A percentile compares a stretch with the other conserved stretches of the same genome.
Conservation (phyloP, 2,329 filamentous ascomycete species). For the Ophiostoma angusticollis region DNA sequence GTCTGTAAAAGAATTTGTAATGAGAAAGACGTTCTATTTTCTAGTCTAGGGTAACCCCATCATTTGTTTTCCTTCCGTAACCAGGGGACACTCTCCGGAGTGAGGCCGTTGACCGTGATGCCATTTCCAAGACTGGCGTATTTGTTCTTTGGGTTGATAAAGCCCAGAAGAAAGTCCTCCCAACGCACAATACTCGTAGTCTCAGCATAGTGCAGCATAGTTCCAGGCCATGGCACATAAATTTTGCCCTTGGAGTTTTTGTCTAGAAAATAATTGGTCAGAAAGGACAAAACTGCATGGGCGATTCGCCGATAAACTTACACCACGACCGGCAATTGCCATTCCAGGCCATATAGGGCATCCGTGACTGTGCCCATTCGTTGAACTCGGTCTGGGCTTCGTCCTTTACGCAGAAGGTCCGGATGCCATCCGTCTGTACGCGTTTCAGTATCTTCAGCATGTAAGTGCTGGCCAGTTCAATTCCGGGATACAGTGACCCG, state of each 20-base stretch:
- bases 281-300: too few species aligned
- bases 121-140: constrained; percentile 1
- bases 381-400: constrained; percentile 14
- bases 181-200: background rate
- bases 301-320: constrained; percentile 11
- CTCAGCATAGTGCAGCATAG: background rate
- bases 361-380: constrained; percentile 19
- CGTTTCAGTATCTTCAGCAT: constrained; percentile 33
- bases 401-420: constrained; percentile 6
- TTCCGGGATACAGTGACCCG: background rate
- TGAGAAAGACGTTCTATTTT: too few species aligned
- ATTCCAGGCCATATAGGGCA: constrained; percentile 19
- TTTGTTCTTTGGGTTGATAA: background rate
- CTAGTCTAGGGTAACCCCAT: too few species aligned
- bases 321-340: constrained; percentile 18
- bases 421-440: constrained; percentile 6
- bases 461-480: constrained; percentile 20
- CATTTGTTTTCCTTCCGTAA: too few species aligned
- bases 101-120: background rate
- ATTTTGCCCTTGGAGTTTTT: constrained; percentile 8
- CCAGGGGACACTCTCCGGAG: background rate
- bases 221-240: constrained; percentile 13
- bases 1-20: too few species aligned
- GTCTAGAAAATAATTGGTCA: too few species aligned
- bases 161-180: background rate